Percentiles rank a stretch among this genome's conserved stretches.
Conservation (phyloP, 169 alveolate genomes). For the Plasmodium malariae region DNA sequence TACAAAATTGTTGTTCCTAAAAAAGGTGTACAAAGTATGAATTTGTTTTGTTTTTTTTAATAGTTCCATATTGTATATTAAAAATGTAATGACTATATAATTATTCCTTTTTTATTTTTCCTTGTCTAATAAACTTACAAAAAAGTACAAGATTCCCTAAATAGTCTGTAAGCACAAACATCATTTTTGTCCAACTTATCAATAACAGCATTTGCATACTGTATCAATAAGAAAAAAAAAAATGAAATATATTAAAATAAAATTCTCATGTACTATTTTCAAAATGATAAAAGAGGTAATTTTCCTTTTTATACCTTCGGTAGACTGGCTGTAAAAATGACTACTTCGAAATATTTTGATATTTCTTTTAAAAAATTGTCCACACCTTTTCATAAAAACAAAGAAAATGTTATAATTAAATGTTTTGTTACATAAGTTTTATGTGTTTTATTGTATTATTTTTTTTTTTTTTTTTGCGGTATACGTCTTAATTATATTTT, state of each 20-base stretch:
- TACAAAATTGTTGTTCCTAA: constrained; percentile 86
- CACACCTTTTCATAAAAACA: constrained; percentile 81
- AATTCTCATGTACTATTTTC: background rate
- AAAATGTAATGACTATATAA: background rate
- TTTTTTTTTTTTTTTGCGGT: background rate
- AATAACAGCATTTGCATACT: constrained; percentile 90
- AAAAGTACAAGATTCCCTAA: constrained; percentile 87
- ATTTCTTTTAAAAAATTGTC: constrained; percentile 84
- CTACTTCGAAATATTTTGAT: constrained; percentile 85
- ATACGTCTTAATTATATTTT: background rate
- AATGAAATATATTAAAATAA: background rate
- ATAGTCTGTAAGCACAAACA: constrained; percentile 85
- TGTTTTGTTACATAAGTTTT: background rate
- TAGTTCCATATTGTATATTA: background rate
- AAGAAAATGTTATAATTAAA: background rate
- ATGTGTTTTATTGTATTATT: background rate
- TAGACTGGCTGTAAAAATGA: constrained; percentile 89
- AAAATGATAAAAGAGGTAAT: background rate
- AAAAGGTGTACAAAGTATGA: background rate
- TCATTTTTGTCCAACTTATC: constrained; percentile 83
- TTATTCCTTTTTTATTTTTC: background rate
- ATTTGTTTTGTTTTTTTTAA: background rate
- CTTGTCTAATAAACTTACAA: constrained; percentile 26
- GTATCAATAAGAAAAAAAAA: constrained; percentile 6
- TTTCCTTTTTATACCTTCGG: constrained; percentile 74